Conservation (phyloP, 345 rosid genomes). For the Corchorus capsularis region DNA sequence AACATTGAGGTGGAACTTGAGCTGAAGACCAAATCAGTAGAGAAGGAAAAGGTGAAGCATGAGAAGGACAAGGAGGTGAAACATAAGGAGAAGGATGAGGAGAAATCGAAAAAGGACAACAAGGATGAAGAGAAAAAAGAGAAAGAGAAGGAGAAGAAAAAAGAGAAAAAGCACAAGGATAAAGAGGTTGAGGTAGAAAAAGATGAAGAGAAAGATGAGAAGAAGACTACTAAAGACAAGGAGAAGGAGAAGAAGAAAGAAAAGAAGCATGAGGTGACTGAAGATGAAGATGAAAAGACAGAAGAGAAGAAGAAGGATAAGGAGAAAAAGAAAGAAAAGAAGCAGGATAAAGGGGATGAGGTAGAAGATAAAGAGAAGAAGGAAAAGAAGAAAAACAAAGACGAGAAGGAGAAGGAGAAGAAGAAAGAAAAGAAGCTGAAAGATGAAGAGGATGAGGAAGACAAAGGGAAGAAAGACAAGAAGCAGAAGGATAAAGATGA, state of each 20-base stretch:
- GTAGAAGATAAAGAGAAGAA: background rate
- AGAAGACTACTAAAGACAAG: background rate
- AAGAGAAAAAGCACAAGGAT: background rate
- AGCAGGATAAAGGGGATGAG: slow-evolving; percentile 12
- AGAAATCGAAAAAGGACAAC: slow-evolving; percentile 33
- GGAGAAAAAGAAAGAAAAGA: background rate
- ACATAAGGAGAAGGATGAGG: slow-evolving; percentile 26
- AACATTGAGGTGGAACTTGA: slow-evolving; percentile 48
- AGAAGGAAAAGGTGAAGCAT: slow-evolving; percentile 49
- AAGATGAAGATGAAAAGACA: background rate
- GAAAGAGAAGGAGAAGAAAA: background rate
- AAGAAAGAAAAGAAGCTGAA: background rate
- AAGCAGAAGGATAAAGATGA: too few relatives aligned
- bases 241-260: background rate
- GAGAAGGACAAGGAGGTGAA: slow-evolving; percentile 21
- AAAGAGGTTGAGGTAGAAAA: background rate
- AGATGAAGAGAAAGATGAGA: background rate
- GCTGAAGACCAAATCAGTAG: slow-evolving; percentile 55
- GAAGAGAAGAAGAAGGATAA: slow-evolving; percentile 19
- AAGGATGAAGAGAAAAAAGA: slow-evolving; percentile 9
- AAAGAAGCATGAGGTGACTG: background rate
- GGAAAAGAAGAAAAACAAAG: slow-evolving; percentile 14
- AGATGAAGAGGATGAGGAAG: slow-evolving; percentile 1
- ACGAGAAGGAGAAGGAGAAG: background rate
- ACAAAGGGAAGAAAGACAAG: too few relatives aligned